These are phyloP conservation scores for Thielaviopsis cerberus DNA, from an alignment of 2,329 filamentous ascomycete species.

Conservation along the genomic window DNA sequence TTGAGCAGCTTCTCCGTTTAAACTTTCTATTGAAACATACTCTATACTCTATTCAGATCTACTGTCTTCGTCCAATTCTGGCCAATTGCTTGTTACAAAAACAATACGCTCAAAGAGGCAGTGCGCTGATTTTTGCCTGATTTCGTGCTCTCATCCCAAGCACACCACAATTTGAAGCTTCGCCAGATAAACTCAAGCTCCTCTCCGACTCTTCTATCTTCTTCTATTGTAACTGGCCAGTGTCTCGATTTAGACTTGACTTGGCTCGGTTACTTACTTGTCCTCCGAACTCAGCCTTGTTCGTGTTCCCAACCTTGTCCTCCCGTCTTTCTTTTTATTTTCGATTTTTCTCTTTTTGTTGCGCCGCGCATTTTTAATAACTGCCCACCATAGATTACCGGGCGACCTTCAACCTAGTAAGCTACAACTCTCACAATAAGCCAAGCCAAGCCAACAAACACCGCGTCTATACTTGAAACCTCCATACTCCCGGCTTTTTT, in stretches of 20 bases:
- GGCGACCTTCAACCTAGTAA: background rate
- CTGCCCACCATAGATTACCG: background rate
- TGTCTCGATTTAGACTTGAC: background rate
- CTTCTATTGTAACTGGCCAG: background rate
- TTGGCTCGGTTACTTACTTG: background rate
- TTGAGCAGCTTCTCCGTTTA: no score
- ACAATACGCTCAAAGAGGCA: no score
- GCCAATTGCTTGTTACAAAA: no score
- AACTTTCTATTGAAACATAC: no score
- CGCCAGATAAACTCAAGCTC: background rate
- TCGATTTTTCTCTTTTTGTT: background rate
- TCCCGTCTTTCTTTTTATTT: background rate
- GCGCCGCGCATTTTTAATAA: conserved; percentile 1
- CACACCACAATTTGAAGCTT: background rate
- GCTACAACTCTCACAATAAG: background rate
- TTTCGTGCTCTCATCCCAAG: no score
- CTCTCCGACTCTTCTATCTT: background rate
- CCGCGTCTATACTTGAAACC: background rate
- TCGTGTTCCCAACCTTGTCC: background rate
- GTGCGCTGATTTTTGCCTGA: no score
- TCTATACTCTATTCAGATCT: no score
- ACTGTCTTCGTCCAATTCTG: no score
- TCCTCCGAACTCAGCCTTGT: conserved; percentile 1
- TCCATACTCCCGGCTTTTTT: background rate
- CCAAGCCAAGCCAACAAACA: background rate